These are phyloP conservation scores for Aspergillus pseudoterreus DNA, from an alignment of 2,329 filamentous ascomycete species.

Conservation along the genomic window DNA sequence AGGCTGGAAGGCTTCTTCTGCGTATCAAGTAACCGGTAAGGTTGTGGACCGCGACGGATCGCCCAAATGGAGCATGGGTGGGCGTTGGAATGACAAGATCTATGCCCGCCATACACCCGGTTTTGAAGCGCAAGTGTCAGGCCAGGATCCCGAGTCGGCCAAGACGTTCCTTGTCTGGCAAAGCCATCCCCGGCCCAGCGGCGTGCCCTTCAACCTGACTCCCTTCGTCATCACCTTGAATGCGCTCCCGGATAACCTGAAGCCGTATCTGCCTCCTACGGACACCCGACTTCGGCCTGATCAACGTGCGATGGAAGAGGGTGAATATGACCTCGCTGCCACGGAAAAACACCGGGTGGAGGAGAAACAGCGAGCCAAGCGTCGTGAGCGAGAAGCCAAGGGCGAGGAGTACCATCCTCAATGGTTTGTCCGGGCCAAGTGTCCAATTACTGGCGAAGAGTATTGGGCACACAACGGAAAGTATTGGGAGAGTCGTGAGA, in stretches of 20 bases:
- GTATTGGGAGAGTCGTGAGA: conserved; percentile 74
- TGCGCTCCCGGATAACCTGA: conserved; percentile 78
- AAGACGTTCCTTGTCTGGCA: conserved; percentile 93
- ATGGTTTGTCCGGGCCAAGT: conserved; percentile 75
- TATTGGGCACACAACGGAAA: conserved; percentile 87
- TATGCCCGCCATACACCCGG: conserved; percentile 91
- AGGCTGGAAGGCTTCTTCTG: conserved; percentile 91
- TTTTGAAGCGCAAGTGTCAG: conserved; percentile 63
- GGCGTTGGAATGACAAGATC: conserved; percentile 95
- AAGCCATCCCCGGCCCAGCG: conserved; percentile 72
- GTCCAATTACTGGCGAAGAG: conserved; percentile 77
- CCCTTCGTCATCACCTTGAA: conserved; percentile 95
- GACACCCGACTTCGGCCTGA: conserved; percentile 91
- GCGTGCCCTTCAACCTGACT: conserved; percentile 94
- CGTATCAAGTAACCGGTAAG: conserved; percentile 83
- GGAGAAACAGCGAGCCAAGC: conserved; percentile 77
- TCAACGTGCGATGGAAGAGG: conserved; percentile 97
- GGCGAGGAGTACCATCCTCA: conserved; percentile 80
- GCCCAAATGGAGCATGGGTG: conserved; percentile 84
- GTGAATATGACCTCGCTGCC: conserved; percentile 91
- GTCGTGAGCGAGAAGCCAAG: conserved; percentile 67
- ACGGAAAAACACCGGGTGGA: conserved; percentile 92
- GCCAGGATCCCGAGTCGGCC: conserved; percentile 55
- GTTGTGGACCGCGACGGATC: conserved; percentile 75
- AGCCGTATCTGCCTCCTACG: conserved; percentile 76